phyloP scores from a whole-genome alignment of 306 rosid species.

The Citrullus mucosospermus region DNA sequence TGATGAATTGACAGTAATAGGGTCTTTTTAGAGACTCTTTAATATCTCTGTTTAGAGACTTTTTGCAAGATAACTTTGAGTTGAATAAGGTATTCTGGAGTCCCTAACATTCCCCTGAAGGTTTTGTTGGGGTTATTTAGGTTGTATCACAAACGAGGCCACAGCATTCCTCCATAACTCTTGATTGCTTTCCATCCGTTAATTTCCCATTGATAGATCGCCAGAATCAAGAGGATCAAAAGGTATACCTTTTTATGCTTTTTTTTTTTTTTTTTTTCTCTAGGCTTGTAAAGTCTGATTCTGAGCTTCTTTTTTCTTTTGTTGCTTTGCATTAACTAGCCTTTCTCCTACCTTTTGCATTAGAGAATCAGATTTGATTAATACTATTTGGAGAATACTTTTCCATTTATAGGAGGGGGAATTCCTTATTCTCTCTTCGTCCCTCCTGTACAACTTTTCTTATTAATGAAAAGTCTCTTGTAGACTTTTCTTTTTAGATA shows the following conservation, averaged over 20 bases:
- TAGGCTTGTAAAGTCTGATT: conserved; percentile 3
- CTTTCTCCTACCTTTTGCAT: not conserved
- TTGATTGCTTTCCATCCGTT: conserved; percentile 33
- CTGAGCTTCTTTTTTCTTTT: not conserved
- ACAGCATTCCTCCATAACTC: conserved; percentile 30
- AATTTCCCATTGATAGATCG: conserved; percentile 50
- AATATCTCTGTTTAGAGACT: not conserved
- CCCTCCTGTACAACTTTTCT: not conserved
- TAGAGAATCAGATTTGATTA: not conserved
- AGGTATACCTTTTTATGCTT: conserved; percentile 37
- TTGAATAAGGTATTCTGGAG: conserved; percentile 1
- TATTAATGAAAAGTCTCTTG: not conserved
- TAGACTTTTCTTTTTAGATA: not conserved
- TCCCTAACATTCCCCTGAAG: conserved; percentile 20
- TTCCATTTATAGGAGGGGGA: not conserved
- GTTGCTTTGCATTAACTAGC: not conserved
- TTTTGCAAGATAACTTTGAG: not conserved
- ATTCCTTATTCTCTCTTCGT: not conserved
- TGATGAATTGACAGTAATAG: not conserved
- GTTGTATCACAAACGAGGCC: conserved; percentile 40
- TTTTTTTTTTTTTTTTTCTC: not conserved
- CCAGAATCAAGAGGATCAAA: conserved; percentile 40
- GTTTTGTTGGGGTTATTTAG: conserved; percentile 47
- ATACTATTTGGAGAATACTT: not conserved
- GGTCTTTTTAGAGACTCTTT: not conserved